A percentile compares a stretch with the other conserved stretches of the same genome.
Conservation (phyloP, 805 yeast species). For the Saturnispora galanensis region DNA sequence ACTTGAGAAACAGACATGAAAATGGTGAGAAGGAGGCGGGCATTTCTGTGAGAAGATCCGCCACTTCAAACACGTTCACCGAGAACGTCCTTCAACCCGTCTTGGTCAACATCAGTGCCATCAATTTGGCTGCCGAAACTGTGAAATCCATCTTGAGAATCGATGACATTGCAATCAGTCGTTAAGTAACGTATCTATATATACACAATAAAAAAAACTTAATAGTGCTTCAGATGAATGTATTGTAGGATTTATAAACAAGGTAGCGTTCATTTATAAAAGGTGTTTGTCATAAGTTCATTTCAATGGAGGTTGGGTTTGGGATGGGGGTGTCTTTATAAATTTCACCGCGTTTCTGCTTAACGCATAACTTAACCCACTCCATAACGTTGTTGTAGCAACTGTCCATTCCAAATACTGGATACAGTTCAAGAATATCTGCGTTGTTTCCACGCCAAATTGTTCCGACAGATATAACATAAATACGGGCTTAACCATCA, state of each 20-base stretch:
- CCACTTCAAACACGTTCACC: constrained; percentile 80
- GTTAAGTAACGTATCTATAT: constrained; percentile 31
- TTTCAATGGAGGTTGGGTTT: not conserved
- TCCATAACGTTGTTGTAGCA: constrained; percentile 60
- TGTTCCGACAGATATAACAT: constrained; percentile 26
- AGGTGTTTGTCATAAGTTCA: no score
- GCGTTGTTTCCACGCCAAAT: constrained; percentile 18
- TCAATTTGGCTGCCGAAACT: constrained; percentile 90
- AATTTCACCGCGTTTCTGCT: constrained; percentile 57
- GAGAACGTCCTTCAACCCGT: constrained; percentile 97
- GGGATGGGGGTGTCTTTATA: constrained; percentile 3
- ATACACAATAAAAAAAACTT: not conserved
- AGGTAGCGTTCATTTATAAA: no score
- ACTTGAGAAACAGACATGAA: constrained; percentile 83
- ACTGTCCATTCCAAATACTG: constrained; percentile 42
- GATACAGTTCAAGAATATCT: constrained; percentile 17
- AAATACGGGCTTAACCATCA: constrained; percentile 47
- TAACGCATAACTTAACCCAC: constrained; percentile 72
- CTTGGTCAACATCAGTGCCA: constrained; percentile 87
- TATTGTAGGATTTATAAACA: no score
- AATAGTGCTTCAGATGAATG: no score
- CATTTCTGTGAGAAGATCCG: constrained; percentile 86
- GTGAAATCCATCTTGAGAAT: constrained; percentile 93
- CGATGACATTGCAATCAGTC: constrained; percentile 91
- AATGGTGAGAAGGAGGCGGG: constrained; percentile 91